Evolutionary conservation across 148 eudicot genomes (phyloP).

Genomic region (Gaultheria prostrata): DNA sequence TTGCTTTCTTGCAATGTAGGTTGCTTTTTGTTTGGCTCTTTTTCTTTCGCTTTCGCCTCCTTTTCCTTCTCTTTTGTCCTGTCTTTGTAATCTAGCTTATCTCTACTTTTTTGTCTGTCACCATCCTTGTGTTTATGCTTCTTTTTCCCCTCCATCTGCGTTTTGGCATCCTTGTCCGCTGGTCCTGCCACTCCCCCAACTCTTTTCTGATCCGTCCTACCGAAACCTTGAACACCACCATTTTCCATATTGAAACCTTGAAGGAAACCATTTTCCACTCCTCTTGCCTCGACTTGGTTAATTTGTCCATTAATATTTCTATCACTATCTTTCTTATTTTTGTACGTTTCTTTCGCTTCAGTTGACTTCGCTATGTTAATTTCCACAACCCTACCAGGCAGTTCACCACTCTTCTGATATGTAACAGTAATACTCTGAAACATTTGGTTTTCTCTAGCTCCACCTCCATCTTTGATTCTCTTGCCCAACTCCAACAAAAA

Average conservation of each 20-base stretch:
- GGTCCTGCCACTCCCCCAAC: slow-evolving; percentile 21
- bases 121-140: slow-evolving; percentile 21
- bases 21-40: slow-evolving; percentile 19
- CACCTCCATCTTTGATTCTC: slow-evolving; percentile 37
- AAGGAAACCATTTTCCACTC: background rate
- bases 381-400: slow-evolving; percentile 19
- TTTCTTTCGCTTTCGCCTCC: slow-evolving; percentile 26
- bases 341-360: slow-evolving; percentile 14
- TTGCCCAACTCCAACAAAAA: slow-evolving; percentile 35
- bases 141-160: slow-evolving; percentile 25
- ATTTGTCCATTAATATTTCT: slow-evolving; percentile 15
- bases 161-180: slow-evolving; percentile 19
- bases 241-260: background rate
- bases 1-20: slow-evolving; percentile 15
- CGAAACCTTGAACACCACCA: background rate
- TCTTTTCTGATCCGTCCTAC: slow-evolving; percentile 15
- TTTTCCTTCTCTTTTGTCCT: slow-evolving; percentile 23
- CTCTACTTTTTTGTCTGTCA: slow-evolving; percentile 22
- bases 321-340: slow-evolving; percentile 19
- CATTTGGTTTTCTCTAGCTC: slow-evolving; percentile 30
- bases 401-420: slow-evolving; percentile 17
- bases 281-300: background rate
- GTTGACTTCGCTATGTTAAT: slow-evolving; percentile 5
- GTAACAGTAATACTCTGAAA: slow-evolving; percentile 17
- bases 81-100: slow-evolving; percentile 23